Evolutionary conservation across 2,329 filamentous ascomycete genomes (phyloP).

Genomic region (Claviceps monticola): DNA sequence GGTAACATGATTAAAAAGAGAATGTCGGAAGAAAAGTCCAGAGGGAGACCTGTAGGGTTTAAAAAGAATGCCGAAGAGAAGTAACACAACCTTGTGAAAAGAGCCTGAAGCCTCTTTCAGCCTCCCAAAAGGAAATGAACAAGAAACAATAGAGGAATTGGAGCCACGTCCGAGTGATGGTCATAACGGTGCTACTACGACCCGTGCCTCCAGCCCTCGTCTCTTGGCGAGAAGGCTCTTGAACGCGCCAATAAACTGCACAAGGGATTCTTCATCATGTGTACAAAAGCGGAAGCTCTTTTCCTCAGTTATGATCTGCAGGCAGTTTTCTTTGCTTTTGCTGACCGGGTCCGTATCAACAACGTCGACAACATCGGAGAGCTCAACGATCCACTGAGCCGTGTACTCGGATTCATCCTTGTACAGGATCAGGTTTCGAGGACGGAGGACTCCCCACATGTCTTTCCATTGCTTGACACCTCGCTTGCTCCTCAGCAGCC

Average conservation of each 20-base stretch:
- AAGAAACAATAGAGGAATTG: background rate
- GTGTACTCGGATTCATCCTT: slow-evolving; percentile 88
- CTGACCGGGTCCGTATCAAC: slow-evolving; percentile 86
- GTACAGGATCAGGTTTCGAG: slow-evolving; percentile 76
- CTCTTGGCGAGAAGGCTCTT: slow-evolving; percentile 72
- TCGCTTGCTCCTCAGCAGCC: slow-evolving; percentile 67
- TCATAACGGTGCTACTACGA: slow-evolving; percentile 18
- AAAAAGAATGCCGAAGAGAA: no score
- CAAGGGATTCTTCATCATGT: slow-evolving; percentile 65
- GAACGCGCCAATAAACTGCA: slow-evolving; percentile 76
- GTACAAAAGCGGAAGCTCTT: slow-evolving; percentile 69
- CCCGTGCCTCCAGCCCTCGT: slow-evolving; percentile 44
- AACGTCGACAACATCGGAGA: slow-evolving; percentile 70
- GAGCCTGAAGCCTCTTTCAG: no score
- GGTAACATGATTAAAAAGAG: no score
- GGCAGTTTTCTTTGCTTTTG: slow-evolving; percentile 69
- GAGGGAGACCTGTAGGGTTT: no score
- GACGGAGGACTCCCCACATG: slow-evolving; percentile 81
- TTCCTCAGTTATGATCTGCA: slow-evolving; percentile 90
- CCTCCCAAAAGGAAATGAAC: background rate
- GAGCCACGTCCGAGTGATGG: background rate
- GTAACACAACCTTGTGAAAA: no score
- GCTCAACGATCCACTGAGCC: slow-evolving; percentile 65
- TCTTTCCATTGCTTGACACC: slow-evolving; percentile 90
- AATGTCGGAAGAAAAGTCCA: no score